A percentile compares a stretch with the other conserved stretches of the same genome.
Evolutionary conservation across 2,329 filamentous ascomycete species (phyloP).

Genomic region (Venturia effusa): DNA sequence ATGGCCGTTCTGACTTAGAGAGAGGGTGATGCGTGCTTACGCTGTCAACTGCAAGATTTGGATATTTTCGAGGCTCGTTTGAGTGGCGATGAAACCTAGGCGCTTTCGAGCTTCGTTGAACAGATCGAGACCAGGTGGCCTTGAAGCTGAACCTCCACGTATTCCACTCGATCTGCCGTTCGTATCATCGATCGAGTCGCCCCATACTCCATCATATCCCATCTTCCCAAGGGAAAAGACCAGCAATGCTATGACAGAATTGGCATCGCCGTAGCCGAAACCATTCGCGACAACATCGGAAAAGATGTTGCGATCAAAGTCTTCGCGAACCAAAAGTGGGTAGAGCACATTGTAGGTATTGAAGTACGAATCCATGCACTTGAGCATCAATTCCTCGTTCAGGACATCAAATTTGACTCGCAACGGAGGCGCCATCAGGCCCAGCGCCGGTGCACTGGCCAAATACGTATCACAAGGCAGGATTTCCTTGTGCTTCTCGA

Average conservation of each 20-base stretch:
- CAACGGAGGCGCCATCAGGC: not conserved
- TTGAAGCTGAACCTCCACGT: slow-evolving; percentile 37
- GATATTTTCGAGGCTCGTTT: slow-evolving; percentile 47
- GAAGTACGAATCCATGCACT: slow-evolving; percentile 45
- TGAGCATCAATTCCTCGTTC: slow-evolving; percentile 39
- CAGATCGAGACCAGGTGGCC: slow-evolving; percentile 46
- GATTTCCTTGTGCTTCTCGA: slow-evolving; percentile 20
- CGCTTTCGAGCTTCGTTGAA: slow-evolving; percentile 53
- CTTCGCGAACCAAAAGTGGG: slow-evolving; percentile 47
- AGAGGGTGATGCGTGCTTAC: slow-evolving; percentile 24
- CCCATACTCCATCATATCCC: slow-evolving; percentile 40
- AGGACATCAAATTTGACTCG: slow-evolving; percentile 25
- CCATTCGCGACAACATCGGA: slow-evolving; percentile 35
- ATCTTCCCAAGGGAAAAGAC: slow-evolving; percentile 50
- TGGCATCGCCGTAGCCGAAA: slow-evolving; percentile 38
- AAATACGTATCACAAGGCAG: slow-evolving; percentile 20
- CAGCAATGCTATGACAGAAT: slow-evolving; percentile 44
- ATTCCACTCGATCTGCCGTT: slow-evolving; percentile 41
- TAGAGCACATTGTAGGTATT: slow-evolving; percentile 48
- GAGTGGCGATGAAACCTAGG: slow-evolving; percentile 46
- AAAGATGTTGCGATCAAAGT: slow-evolving; percentile 36
- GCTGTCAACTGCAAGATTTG: slow-evolving; percentile 48
- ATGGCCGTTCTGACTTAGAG: not conserved
- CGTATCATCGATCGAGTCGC: slow-evolving; percentile 29
- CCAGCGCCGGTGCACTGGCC: slow-evolving; percentile 7